Percentiles rank a stretch among this genome's conserved stretches.
Evolutionary conservation across 108 stramenopile species (phyloP).

Genomic region (Pseudonitzschia multistriata): DNA sequence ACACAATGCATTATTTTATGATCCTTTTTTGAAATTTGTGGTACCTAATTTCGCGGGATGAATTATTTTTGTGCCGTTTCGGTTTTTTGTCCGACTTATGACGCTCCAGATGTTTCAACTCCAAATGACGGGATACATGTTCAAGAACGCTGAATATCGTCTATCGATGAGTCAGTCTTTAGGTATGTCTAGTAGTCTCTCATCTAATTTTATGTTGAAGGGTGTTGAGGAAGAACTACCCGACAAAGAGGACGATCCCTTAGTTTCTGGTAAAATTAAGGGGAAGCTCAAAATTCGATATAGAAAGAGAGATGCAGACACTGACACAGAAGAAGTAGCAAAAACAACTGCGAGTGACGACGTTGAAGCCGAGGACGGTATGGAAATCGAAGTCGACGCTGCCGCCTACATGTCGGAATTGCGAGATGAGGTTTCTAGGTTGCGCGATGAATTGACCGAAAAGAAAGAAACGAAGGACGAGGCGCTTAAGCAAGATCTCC

Average conservation of each 20-base stretch:
- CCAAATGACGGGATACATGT: constrained; percentile 98
- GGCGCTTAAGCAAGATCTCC: constrained; percentile 81
- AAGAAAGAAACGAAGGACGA: constrained; percentile 70
- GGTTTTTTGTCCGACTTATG: too few species aligned
- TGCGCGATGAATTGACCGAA: constrained; percentile 64
- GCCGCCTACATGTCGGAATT: constrained; percentile 92
- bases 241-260: constrained; percentile 41
- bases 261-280: constrained; percentile 40
- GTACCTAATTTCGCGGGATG: neutral
- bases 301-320: constrained; percentile 20
- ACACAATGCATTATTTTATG: neutral
- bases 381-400: constrained; percentile 89
- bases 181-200: constrained; percentile 30
- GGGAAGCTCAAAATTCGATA: constrained; percentile 76
- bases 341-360: neutral
- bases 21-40: neutral
- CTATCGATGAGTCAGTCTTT: constrained; percentile 69
- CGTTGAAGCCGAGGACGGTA: constrained; percentile 15
- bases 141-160: constrained; percentile 95
- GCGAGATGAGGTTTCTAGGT: constrained; percentile 68
- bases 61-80: neutral
- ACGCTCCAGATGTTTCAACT: constrained; percentile 96
- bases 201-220: constrained; percentile 24
- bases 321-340: constrained; percentile 20
- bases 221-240: constrained; percentile 24